Conservation (phyloP, 352 stramenopile species). For the Globisporangium okanoganense region DNA sequence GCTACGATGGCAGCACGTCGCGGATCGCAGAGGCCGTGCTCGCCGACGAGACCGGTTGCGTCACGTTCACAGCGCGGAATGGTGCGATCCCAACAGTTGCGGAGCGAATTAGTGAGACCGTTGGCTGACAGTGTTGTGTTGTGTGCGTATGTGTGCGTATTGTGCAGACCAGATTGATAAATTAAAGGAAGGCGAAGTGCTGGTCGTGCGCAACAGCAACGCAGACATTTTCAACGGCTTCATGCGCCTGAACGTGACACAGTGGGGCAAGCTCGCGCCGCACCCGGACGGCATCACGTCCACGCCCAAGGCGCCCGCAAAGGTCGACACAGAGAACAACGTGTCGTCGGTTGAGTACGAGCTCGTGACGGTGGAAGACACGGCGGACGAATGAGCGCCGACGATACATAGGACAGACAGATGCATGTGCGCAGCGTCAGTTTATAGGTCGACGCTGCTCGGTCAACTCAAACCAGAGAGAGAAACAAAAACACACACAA, state of each 20-base stretch:
- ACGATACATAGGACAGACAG: slow-evolving; percentile 7
- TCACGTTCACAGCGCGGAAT: slow-evolving; percentile 79
- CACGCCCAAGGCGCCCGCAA: slow-evolving; percentile 49
- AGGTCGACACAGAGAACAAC: slow-evolving; percentile 59
- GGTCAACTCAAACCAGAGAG: background rate
- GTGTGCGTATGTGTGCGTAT: slow-evolving; percentile 1
- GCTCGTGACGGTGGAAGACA: slow-evolving; percentile 71
- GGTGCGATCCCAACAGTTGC: slow-evolving; percentile 26
- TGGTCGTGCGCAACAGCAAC: slow-evolving; percentile 82
- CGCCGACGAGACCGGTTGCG: slow-evolving; percentile 77
- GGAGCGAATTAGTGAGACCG: background rate
- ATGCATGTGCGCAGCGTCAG: slow-evolving; percentile 3
- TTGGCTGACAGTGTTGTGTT: background rate
- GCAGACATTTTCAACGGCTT: slow-evolving; percentile 85
- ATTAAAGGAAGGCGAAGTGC: slow-evolving; percentile 40
- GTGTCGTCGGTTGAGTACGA: slow-evolving; percentile 84
- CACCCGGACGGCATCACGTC: slow-evolving; percentile 75
- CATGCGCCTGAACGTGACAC: slow-evolving; percentile 81
- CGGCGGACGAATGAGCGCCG: slow-evolving; percentile 27
- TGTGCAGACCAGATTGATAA: slow-evolving; percentile 72
- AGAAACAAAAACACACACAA: slow-evolving; percentile 10
- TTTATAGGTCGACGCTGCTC: slow-evolving; percentile 5
- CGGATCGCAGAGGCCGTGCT: slow-evolving; percentile 73
- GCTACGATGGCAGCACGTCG: slow-evolving; percentile 60
- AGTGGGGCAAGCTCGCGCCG: slow-evolving; percentile 74